Conservation (phyloP, 1,139 yeast genomes). For the Hansenula anomala region DNA sequence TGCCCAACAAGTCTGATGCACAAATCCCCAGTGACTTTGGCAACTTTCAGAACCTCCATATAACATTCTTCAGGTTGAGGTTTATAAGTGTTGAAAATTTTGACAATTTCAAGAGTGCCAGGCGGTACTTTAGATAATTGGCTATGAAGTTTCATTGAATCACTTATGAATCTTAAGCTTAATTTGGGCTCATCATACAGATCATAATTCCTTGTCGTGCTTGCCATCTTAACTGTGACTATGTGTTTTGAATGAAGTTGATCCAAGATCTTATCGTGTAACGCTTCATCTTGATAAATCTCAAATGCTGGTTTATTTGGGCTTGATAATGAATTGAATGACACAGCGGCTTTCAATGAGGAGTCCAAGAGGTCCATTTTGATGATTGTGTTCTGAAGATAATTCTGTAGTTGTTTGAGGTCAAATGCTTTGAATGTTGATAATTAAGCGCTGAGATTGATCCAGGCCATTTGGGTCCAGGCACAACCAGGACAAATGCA, state of each 20-base stretch:
- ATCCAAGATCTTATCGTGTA: background rate
- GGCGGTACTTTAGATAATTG: background rate
- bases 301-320: no score
- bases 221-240: no score
- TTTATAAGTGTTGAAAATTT: background rate
- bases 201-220: background rate
- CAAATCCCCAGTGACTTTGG: constrained; percentile 1
- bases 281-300: background rate
- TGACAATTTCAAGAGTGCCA: background rate
- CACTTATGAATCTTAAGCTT: background rate
- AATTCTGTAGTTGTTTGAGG: no score
- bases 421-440: no score
- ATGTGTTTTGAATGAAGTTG: background rate
- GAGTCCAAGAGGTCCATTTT: no score
- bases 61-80: background rate
- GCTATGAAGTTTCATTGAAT: background rate
- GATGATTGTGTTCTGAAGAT: no score
- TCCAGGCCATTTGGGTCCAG: no score
- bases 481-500: no score
- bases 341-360: no score
- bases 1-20: background rate
- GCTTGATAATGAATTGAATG: no score
- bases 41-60: background rate
- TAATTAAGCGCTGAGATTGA: no score
- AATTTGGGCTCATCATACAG: no score